Base-by-base conservation (phyloP, 2,329 filamentous ascomycete species). In the Ophiocordyceps camponoti-leonardi region DNA sequence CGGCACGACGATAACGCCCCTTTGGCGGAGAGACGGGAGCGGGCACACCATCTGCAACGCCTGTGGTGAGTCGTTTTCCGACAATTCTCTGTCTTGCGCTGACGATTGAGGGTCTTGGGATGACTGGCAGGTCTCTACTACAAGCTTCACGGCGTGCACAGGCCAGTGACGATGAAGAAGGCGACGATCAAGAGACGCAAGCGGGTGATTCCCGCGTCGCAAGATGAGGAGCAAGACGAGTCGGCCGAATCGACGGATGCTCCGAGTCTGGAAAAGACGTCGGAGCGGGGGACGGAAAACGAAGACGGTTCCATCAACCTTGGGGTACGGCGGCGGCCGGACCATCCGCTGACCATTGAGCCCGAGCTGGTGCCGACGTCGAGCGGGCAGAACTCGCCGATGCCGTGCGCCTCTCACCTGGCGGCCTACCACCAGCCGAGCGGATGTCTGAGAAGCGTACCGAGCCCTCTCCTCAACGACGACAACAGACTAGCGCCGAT, bases 1-100 rank as follows among this genome's bases (percentile, higher is more conserved):
- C 61, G 85, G 82, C 28, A 98, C 92, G 13, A 96, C 92, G 0
- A 90, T 96, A 46, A 98, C 92, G 40, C 92, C 92, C 14, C 70
- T 98, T 14, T 98, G 92, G 92, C 77, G 92, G 57, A 76, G 92
- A 55, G 92, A 96, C 58, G 90, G 94, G 62, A 81, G 81, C 53
- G 92, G 92, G 2, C 88, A 95, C 64, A 94, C 90, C 6, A 98
- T 98, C 51, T 98, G 92, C 68, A 98, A 98, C 63, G 92, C 92
- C 44, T 98, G 92, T 67, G 92, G 87, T 94, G 33, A 45, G 41
- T 45, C 13, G 8, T 6, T 2, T 23, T 20, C 12, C 39, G 39
- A 23, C 19, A n/a, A 23, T 30, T 12, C 10, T 6, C 10, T 30
- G 11, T 3, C 13, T 18, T 43, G 19, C 40, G 14, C 43, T 12